Evolutionary conservation across 495 filamentous ascomycete species (phyloP).

Genomic region (Penicillium ochrochloron): DNA sequence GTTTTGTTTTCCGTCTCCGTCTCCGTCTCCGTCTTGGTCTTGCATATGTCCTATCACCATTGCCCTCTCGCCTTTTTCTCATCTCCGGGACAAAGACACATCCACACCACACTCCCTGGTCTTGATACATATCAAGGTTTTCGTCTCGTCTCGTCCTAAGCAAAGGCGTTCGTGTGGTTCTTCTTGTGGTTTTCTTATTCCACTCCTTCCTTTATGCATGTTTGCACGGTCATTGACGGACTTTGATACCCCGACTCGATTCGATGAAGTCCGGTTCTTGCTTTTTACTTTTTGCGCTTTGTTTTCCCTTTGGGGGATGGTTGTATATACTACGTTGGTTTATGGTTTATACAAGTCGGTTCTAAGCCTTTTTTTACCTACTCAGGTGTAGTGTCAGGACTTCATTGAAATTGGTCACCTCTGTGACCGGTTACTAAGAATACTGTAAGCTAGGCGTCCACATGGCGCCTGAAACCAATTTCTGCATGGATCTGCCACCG

Average conservation of each 20-base stretch:
- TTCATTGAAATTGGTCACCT: no score
- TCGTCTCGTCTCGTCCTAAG: neutral
- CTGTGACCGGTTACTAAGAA: neutral
- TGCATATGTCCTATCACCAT: conserved; percentile 1
- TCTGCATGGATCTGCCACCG: no score
- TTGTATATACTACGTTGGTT: conserved; percentile 2
- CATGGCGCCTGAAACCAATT: no score
- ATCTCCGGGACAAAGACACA: no score
- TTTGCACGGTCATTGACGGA: conserved; percentile 9
- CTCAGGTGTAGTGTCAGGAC: no score
- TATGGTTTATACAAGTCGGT: neutral
- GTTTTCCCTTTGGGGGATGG: neutral
- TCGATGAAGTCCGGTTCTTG: conserved; percentile 16
- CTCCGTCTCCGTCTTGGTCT: neutral
- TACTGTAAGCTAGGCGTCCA: no score
- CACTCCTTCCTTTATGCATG: conserved; percentile 6
- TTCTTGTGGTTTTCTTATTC: neutral
- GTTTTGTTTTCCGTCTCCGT: neutral
- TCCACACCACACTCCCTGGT: neutral
- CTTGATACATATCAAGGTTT: neutral
- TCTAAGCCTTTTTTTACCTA: neutral
- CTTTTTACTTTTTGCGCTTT: neutral
- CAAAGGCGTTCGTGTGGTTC: conserved; percentile 13
- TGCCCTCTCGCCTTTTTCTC: neutral
- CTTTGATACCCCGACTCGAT: conserved; percentile 21